Conservation (phyloP, 176 grass and related monocot genomes). For the Themeda triandra region DNA sequence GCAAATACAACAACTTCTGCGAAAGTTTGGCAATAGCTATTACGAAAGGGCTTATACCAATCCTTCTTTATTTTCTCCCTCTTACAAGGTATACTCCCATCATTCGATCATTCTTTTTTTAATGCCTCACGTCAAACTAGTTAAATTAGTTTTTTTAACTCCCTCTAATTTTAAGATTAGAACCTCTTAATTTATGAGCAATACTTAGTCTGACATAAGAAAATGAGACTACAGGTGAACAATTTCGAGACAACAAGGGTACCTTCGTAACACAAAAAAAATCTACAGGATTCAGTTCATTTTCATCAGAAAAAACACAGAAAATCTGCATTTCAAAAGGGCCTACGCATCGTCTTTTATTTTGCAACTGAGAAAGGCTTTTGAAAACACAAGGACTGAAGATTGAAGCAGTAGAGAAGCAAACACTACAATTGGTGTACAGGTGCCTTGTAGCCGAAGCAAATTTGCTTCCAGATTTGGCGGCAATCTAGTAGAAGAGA, state of each 20-base stretch:
- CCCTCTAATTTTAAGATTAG: no score
- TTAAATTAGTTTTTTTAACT: neutral
- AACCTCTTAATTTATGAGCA: no score
- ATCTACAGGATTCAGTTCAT: neutral
- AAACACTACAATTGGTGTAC: neutral
- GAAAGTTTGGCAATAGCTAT: neutral
- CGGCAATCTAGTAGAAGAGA: neutral
- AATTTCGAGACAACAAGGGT: neutral
- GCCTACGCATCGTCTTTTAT: neutral
- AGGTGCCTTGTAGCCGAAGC: conserved; percentile 29
- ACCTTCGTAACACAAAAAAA: neutral
- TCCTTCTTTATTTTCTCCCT: neutral
- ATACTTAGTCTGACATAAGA: no score
- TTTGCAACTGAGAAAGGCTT: no score
- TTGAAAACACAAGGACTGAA: neutral
- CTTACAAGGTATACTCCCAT: neutral
- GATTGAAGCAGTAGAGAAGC: neutral
- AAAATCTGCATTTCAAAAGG: neutral
- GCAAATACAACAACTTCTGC: neutral
- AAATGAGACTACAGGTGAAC: no score
- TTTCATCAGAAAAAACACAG: neutral
- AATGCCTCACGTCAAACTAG: neutral
- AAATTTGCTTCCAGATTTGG: conserved; percentile 12
- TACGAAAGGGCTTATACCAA: neutral
- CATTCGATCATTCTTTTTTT: neutral